These are phyloP conservation scores for Verticillium albo-atrum DNA, from an alignment of 2,329 filamentous ascomycete genomes.

Conservation along the genomic window DNA sequence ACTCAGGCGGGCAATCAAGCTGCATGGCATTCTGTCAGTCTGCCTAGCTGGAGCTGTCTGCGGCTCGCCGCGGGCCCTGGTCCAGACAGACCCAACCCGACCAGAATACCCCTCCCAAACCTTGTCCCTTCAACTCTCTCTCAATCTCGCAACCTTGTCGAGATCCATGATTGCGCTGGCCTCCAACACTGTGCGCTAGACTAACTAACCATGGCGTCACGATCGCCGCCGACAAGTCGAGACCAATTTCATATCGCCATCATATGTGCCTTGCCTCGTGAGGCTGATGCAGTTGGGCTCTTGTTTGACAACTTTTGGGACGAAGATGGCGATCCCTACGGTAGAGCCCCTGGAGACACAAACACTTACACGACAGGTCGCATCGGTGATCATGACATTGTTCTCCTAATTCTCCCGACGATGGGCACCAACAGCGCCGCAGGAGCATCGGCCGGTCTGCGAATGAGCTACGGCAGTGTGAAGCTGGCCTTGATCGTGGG, in stretches of 20 bases:
- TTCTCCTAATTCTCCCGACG: conserved; percentile 19
- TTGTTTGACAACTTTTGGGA: conserved; percentile 25
- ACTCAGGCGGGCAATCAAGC: no score
- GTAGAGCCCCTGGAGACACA: background rate
- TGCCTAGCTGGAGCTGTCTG: no score
- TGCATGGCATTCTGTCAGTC: no score
- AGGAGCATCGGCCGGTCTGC: conserved; percentile 18
- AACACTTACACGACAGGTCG: conserved; percentile 23
- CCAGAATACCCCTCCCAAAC: no score
- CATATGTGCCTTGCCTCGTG: conserved; percentile 27
- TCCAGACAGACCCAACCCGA: no score
- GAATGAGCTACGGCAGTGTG: conserved; percentile 25
- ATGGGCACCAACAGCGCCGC: conserved; percentile 24
- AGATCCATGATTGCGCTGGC: no score
- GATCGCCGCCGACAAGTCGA: background rate
- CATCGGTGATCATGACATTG: conserved; percentile 20
- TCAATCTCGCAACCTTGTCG: no score
- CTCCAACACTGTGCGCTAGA: no score
- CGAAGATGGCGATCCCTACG: conserved; percentile 13
- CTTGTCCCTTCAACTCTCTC: no score
- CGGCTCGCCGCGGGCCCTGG: no score
- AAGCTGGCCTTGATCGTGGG: conserved; percentile 19
- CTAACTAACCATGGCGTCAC: no score
- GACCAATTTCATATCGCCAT: conserved; percentile 27
- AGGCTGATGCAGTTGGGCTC: conserved; percentile 22